Evolutionary conservation across 208 protist species (phyloP).

Genomic region (Leishmania tarentolae): DNA sequence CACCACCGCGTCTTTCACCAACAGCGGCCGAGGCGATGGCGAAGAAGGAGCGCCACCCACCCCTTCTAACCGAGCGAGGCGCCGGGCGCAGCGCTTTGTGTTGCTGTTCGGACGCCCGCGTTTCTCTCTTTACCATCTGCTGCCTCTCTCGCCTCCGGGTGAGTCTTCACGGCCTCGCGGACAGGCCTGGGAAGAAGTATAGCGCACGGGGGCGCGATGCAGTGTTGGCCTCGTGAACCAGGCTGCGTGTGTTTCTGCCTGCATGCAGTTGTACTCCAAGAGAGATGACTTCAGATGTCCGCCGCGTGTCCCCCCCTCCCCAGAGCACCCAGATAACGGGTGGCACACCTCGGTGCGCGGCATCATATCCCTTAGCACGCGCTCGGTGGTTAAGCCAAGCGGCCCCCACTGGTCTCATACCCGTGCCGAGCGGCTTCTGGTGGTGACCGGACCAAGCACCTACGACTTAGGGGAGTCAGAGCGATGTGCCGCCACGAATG

Average conservation of each 20-base stretch:
- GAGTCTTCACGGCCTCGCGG: neutral
- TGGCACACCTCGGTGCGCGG: too few species aligned
- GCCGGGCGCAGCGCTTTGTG: conserved; percentile 17
- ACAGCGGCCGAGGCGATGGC: neutral
- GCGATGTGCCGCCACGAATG: too few species aligned
- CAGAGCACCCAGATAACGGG: too few species aligned
- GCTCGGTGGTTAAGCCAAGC: neutral
- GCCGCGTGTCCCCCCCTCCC: neutral
- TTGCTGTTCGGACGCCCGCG: conserved; percentile 31
- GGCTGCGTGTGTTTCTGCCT: neutral
- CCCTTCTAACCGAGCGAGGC: conserved; percentile 3
- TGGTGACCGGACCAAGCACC: too few species aligned
- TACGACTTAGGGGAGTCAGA: neutral
- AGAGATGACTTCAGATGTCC: neutral
- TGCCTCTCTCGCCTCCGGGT: conserved; percentile 22
- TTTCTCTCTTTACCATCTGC: conserved; percentile 13
- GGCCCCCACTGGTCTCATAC: neutral
- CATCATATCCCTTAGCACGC: too few species aligned
- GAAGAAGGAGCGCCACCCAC: neutral
- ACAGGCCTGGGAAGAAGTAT: neutral
- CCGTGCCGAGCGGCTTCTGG: neutral
- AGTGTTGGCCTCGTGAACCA: neutral
- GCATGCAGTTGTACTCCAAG: neutral
- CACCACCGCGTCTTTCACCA: neutral
- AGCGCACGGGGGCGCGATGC: neutral